A percentile compares a stretch with the other conserved stretches of the same genome.
These are phyloP conservation scores for Diaporthe humulicola DNA, from an alignment of 2,329 filamentous ascomycete genomes.

Conservation along the genomic window DNA sequence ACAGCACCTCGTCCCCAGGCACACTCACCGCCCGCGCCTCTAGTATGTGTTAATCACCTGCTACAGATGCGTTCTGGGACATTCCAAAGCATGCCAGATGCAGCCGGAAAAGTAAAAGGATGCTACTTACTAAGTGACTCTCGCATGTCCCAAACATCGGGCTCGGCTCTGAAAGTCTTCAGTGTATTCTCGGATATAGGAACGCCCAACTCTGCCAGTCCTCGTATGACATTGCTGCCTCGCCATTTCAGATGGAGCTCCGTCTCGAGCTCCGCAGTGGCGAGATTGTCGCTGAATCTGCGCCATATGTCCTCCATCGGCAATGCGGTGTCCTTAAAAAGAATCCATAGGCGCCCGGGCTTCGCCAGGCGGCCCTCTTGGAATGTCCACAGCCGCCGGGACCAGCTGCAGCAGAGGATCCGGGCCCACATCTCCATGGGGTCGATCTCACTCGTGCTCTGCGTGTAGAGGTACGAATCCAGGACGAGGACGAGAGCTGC, in stretches of 20 bases:
- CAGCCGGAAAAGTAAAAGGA: too few relatives aligned
- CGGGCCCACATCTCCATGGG: not conserved
- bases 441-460: not conserved
- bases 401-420: constrained; percentile 11
- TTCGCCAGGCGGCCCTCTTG: constrained; percentile 16
- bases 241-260: constrained; percentile 7
- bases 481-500: constrained; percentile 7
- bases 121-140: not conserved
- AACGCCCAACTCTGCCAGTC: not conserved
- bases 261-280: not conserved
- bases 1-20: constrained; percentile 8
- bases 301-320: not conserved
- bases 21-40: not conserved
- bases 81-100: too few relatives aligned
- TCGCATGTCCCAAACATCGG: not conserved
- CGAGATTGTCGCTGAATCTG: not conserved
- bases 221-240: not conserved
- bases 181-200: not conserved
- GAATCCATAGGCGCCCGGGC: not conserved
- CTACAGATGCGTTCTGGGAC: too few relatives aligned
- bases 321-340: not conserved
- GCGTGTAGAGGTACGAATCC: constrained; percentile 13
- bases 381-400: constrained; percentile 18
- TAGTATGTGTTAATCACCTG: too few relatives aligned
- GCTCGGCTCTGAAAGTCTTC: not conserved